A percentile compares a stretch with the other conserved stretches of the same genome.
These are phyloP conservation scores for Capsicum pubescens DNA, from an alignment of 257 asterid genomes.

Conservation along the genomic window DNA sequence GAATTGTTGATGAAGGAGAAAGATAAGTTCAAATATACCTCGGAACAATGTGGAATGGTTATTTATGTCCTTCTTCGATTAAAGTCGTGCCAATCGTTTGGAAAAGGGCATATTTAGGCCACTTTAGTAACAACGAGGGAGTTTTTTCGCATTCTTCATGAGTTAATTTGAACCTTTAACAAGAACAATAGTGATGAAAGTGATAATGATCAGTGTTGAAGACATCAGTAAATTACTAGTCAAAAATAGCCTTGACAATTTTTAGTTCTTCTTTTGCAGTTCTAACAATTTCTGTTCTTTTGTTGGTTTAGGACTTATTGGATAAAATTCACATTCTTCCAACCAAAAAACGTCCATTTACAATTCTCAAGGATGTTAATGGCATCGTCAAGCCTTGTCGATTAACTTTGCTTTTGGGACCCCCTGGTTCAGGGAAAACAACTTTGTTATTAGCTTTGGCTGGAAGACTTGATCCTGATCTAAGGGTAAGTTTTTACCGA, in stretches of 20 bases:
- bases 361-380: slow-evolving; percentile 62
- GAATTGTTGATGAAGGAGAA: not conserved
- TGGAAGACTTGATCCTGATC: slow-evolving; percentile 61
- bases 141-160: not conserved
- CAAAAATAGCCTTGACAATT: too few species aligned
- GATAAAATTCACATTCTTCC: slow-evolving; percentile 48
- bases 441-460: slow-evolving; percentile 69
- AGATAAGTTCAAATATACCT: not conserved
- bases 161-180: not conserved
- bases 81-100: not conserved
- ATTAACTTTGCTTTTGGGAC: slow-evolving; percentile 72
- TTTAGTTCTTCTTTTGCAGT: too few species aligned
- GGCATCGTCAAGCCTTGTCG: slow-evolving; percentile 70
- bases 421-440: slow-evolving; percentile 78
- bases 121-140: not conserved
- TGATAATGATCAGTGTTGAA: not conserved
- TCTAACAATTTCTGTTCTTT: not conserved
- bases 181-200: not conserved
- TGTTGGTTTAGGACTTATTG: slow-evolving; percentile 33
- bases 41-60: not conserved
- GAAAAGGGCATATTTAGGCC: not conserved
- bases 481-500: slow-evolving; percentile 43
- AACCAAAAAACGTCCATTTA: slow-evolving; percentile 48
- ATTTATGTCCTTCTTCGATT: not conserved
- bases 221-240: not conserved